phyloP scores from a whole-genome alignment of 2,329 filamentous ascomycete genomes.

The Claviceps arundinis region DNA sequence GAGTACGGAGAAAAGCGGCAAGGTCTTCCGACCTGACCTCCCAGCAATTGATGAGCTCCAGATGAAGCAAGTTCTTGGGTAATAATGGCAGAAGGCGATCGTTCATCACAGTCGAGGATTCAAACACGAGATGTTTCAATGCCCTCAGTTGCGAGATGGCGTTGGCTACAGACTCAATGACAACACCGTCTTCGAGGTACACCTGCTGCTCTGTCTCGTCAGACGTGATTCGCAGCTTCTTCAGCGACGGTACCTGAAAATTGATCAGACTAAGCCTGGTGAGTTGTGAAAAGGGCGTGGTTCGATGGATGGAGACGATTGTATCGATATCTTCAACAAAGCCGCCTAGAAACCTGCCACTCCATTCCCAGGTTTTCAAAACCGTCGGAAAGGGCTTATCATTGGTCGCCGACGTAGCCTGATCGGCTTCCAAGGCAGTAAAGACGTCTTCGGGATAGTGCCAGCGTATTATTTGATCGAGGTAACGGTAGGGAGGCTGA shows the following conservation, averaged over 20 bases:
- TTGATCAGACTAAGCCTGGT: slow-evolving; percentile 48
- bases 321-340: slow-evolving; percentile 33
- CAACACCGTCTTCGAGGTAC: slow-evolving; percentile 29
- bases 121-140: slow-evolving; percentile 56
- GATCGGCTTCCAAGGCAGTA: slow-evolving; percentile 42
- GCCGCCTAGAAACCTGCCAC: slow-evolving; percentile 36
- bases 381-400: slow-evolving; percentile 20
- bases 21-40: slow-evolving; percentile 57
- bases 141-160: slow-evolving; percentile 37
- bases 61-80: slow-evolving; percentile 48
- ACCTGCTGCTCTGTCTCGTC: slow-evolving; percentile 17
- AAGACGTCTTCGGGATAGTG: slow-evolving; percentile 56
- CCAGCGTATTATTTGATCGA: slow-evolving; percentile 50
- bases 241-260: slow-evolving; percentile 42
- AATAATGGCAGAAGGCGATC: slow-evolving; percentile 54
- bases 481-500: slow-evolving; percentile 48
- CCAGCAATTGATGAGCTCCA: slow-evolving; percentile 71
- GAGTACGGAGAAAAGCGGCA: slow-evolving; percentile 47
- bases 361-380: slow-evolving; percentile 50
- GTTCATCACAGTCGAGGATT: slow-evolving; percentile 61
- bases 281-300: slow-evolving; percentile 41
- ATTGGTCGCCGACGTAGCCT: slow-evolving; percentile 20
- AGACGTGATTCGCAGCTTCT: slow-evolving; percentile 22
- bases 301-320: slow-evolving; percentile 38
- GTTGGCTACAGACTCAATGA: slow-evolving; percentile 22